Base-by-base conservation (phyloP, 768 basidiomycete genomes). In the Tubosaeta sp. region DNA sequence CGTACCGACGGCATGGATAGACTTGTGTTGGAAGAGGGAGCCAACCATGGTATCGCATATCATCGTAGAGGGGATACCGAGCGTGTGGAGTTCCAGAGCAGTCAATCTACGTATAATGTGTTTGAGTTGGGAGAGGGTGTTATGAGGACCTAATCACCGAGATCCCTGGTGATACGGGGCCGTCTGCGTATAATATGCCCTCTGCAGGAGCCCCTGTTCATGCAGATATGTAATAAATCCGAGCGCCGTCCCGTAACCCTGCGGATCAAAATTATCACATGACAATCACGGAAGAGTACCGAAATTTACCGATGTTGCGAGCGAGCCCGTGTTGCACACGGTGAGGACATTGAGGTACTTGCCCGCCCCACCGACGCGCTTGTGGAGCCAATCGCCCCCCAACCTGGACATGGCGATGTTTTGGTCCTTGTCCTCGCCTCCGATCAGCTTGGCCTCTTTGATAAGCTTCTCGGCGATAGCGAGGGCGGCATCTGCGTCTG, bases 41-140 rank as follows among this genome's bases (percentile, higher is more conserved):
- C 95, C 95, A 16, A 98, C 90, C 89, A 96, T 96, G 31, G 91
- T 95, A 64, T 98, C 95, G 63, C 94, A 95, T 43, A 98, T 86
- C 92, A 98, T 95, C 5, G 86, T 83, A 4, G 89, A 87, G 0
- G 92, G 88, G 13, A 94, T 87, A 31, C 82, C 73, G 40, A 97
- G 79, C 4, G 86, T 86, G 57, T 90, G 83, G 22, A 98, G 79
- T 62, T 97, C 95, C 47, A 94, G 71, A 3, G 93, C 87, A 5
- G 95, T 98, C 44, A 97, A 76, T 54, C 94, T 92, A 44, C 39
- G 47, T 6, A 6, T 18, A 8, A 2, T 27, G 19, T 49, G 19
- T 44, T 13, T 49, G 8, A 21, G 32, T 24, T 4, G 35, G 1
- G 25, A 36, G n/a, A 22, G 12, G 16, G 34, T 22, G 2, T 6